Evolutionary conservation across 108 stramenopile species (phyloP).

Genomic region (Pseudonitzschia pungens): DNA sequence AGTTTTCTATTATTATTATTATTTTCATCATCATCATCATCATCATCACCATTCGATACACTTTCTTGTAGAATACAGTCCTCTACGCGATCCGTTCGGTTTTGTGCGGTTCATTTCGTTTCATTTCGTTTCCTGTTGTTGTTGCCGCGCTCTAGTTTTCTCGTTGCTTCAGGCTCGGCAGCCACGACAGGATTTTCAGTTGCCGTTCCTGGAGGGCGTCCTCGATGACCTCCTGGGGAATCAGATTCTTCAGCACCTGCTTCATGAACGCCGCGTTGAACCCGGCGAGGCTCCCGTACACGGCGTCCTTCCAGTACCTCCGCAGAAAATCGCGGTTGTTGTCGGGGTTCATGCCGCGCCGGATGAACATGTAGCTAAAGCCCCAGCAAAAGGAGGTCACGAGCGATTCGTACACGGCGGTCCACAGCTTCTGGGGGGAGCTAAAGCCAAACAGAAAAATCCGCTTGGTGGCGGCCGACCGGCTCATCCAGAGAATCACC

Average conservation of each 20-base stretch:
- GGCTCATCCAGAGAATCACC: slow-evolving; percentile 70
- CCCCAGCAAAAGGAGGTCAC: slow-evolving; percentile 88
- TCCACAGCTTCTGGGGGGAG: slow-evolving; percentile 76
- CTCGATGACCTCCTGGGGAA: slow-evolving; percentile 77
- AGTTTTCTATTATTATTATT: no score
- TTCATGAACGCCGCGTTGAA: slow-evolving; percentile 92
- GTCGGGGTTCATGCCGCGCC: slow-evolving; percentile 85
- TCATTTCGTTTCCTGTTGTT: no score
- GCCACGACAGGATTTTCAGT: slow-evolving; percentile 57
- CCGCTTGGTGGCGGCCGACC: slow-evolving; percentile 68
- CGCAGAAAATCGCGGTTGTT: slow-evolving; percentile 67
- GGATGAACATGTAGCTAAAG: slow-evolving; percentile 77
- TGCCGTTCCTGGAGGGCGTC: slow-evolving; percentile 45
- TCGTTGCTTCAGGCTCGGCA: slow-evolving; percentile 34
- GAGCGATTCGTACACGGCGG: slow-evolving; percentile 80
- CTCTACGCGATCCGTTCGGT: no score
- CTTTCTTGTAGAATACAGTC: no score
- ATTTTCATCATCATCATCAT: no score
- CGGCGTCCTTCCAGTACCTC: slow-evolving; percentile 91
- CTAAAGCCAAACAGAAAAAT: slow-evolving; percentile 88
- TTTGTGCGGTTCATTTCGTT: no score
- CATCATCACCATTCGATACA: no score
- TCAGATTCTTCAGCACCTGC: slow-evolving; percentile 82
- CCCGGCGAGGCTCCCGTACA: slow-evolving; percentile 88
- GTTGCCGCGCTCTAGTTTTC: no score